A percentile compares a stretch with the other conserved stretches of the same genome.
Evolutionary conservation across 225 moss, liverwort and hornwort species (phyloP).

Genomic region (Bryum argenteum): DNA sequence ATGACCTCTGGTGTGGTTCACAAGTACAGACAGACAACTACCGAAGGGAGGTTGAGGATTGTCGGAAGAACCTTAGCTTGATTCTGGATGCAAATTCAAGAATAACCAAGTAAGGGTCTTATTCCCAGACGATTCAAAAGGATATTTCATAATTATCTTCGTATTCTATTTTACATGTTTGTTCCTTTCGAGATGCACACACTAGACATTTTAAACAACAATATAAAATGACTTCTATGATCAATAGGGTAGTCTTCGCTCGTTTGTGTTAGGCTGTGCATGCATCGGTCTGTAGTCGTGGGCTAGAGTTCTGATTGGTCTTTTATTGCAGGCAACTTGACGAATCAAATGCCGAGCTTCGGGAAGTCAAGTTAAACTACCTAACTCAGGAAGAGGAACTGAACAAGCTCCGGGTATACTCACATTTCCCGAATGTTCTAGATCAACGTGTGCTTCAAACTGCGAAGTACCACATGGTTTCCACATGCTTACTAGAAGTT

Average conservation of each 20-base stretch:
- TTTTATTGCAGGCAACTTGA: conserved; percentile 79
- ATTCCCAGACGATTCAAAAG: background rate
- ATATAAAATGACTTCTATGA: background rate
- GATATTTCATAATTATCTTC: background rate
- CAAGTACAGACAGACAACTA: conserved; percentile 71
- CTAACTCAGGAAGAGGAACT: conserved; percentile 40
- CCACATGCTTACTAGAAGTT: background rate
- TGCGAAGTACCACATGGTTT: conserved; percentile 4
- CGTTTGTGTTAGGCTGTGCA: background rate
- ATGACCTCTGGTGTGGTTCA: conserved; percentile 22
- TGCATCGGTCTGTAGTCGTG: background rate
- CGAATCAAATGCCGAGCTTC: conserved; percentile 62
- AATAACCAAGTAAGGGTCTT: conserved; percentile 58
- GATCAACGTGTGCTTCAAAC: background rate
- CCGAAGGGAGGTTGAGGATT: conserved; percentile 86
- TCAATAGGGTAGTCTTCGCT: conserved; percentile 1
- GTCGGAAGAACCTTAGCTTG: conserved; percentile 74
- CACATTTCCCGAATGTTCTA: background rate
- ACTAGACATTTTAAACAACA: background rate
- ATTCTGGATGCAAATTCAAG: conserved; percentile 72
- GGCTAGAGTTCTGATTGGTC: conserved; percentile 4
- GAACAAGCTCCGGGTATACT: conserved; percentile 43
- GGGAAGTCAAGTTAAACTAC: conserved; percentile 45
- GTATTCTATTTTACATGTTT: background rate
- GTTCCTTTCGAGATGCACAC: background rate